phyloP scores from a whole-genome alignment of 768 basidiomycete species.

The Leccinum broughii region DNA sequence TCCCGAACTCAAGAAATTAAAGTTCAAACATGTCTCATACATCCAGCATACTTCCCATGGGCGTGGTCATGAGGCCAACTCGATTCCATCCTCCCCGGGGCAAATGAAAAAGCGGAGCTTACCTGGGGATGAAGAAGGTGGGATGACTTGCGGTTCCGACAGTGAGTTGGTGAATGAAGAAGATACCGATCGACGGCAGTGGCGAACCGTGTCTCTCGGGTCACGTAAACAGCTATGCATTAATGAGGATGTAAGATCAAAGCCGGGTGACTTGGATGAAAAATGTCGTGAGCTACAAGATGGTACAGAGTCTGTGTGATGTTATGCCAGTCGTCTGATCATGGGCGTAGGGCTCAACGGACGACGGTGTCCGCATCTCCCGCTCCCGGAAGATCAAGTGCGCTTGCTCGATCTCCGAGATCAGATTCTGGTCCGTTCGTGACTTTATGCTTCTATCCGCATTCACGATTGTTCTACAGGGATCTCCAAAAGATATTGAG shows the following conservation, averaged over 20 bases:
- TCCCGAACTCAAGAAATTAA: constrained; percentile 78
- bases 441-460: not conserved
- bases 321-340: constrained; percentile 4
- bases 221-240: constrained; percentile 93
- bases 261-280: constrained; percentile 77
- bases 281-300: constrained; percentile 79
- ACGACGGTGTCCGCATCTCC: constrained; percentile 76
- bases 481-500: constrained; percentile 91
- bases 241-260: constrained; percentile 71
- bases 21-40: constrained; percentile 40
- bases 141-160: not conserved
- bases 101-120: constrained; percentile 23
- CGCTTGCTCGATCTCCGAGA: constrained; percentile 83
- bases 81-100: not conserved
- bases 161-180: not conserved
- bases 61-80: not conserved
- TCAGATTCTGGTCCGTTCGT: constrained; percentile 64
- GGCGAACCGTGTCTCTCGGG: constrained; percentile 81
- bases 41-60: constrained; percentile 16
- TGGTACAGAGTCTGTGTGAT: constrained; percentile 40
- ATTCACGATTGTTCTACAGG: constrained; percentile 44
- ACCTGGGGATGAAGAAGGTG: constrained; percentile 23
- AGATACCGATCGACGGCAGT: constrained; percentile 26
- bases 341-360: constrained; percentile 53
- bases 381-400: constrained; percentile 64